These are phyloP conservation scores for Xerocomus amazonicus DNA, from an alignment of 1,284 basidiomycete species.

Conservation along the genomic window DNA sequence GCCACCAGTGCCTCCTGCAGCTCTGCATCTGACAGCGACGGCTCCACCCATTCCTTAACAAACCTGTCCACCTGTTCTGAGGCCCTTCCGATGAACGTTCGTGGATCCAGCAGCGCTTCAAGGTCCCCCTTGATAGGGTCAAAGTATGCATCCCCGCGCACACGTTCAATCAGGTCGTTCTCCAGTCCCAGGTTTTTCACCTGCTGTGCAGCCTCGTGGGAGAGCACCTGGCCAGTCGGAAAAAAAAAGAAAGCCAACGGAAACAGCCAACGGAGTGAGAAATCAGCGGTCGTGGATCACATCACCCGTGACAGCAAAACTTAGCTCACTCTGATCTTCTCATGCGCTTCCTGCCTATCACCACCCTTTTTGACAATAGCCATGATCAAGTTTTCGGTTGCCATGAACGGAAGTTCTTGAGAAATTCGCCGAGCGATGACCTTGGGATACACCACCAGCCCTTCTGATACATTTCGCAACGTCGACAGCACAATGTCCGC, in stretches of 20 bases:
- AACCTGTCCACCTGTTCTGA: constrained; percentile 93
- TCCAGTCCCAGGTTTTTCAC: constrained; percentile 95
- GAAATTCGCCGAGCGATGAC: constrained; percentile 91
- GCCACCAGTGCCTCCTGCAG: constrained; percentile 56
- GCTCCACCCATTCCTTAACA: constrained; percentile 83
- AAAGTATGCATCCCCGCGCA: constrained; percentile 64
- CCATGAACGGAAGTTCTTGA: constrained; percentile 99
- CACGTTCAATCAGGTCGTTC: constrained; percentile 93
- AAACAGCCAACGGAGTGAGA: constrained; percentile 16
- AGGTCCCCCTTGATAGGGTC: constrained; percentile 63
- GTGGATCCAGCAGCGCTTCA: constrained; percentile 73
- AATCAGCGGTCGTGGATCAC: constrained; percentile 12
- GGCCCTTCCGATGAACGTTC: constrained; percentile 86
- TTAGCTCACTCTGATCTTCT: constrained; percentile 80
- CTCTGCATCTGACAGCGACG: constrained; percentile 72
- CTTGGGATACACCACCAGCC: constrained; percentile 95
- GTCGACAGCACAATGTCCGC: constrained; percentile 96
- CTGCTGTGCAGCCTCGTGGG: constrained; percentile 91
- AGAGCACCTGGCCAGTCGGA: constrained; percentile 61
- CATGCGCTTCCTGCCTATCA: constrained; percentile 95
- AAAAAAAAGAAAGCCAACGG: neutral
- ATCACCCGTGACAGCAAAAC: constrained; percentile 17
- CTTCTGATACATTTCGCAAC: constrained; percentile 95
- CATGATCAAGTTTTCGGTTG: constrained; percentile 99
- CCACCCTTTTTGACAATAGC: constrained; percentile 94